Evolutionary conservation across 2,329 filamentous ascomycete species (phyloP), one percentile per base, ranked within the genome.

Genomic region (Aspergillus versicolor): DNA sequence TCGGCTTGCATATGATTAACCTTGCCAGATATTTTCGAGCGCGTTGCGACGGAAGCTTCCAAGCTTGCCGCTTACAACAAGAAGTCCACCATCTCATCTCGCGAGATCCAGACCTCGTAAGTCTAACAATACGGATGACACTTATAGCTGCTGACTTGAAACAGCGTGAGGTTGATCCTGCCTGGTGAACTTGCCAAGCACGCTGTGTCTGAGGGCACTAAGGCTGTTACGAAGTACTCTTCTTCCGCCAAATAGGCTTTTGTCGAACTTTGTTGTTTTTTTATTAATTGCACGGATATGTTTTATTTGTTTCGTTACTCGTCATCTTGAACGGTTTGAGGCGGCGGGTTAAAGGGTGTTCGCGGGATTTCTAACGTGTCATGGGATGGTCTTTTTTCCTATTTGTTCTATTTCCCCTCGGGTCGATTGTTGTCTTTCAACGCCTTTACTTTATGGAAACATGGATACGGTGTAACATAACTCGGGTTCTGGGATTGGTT

Each of bases 61-160:
- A 99, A 99, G 89, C 89, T 99, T 61, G 94, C 94, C 69, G 94
- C 94, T 64, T 99, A 99, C 86, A 99, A 99, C 89, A 99, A 97
- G 90, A 99, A 99, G 87, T 97, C 93, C 51, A 99, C 94, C 77
- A 99, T 99, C 82, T 97, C 93, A 54, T 97, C 94, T 68, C 90
- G 94, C 75, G 94, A 99, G 83, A 99, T 99, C 76, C 94, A 99
- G 86, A 99, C 94, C 70, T 97, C 94, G 79, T 87, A 79, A 66
- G 84, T 81, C 7, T 11, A 3, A 32, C 27, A 40, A 38, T 13
- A 27, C 3, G 2, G 22, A 5, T 21, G 8, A 7, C 44, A 27
- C 7, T 46, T 21, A 15, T 2, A 13, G n/a, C 50, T 47, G 48
- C 73, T 77, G 64, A 79, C 58, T 19, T 19, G 8, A 34, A 38